A percentile compares a stretch with the other conserved stretches of the same genome.
Conservation (phyloP, 257 asterid genomes). For the Avicennia marina region DNA sequence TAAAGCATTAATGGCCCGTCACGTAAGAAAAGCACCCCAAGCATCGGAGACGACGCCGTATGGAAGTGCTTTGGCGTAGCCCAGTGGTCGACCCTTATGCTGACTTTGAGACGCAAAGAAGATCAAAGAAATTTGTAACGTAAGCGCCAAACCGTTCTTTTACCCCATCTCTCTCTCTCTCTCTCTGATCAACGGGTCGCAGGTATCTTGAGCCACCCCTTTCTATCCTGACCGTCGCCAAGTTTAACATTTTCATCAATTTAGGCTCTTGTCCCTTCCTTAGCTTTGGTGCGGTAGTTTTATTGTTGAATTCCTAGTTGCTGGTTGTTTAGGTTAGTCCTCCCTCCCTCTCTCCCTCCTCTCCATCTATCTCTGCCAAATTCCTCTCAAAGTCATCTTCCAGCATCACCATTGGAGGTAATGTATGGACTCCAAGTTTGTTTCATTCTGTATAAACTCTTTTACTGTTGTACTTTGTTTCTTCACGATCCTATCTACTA, state of each 20-base stretch:
- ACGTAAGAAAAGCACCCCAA: slow-evolving; percentile 4
- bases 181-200: slow-evolving; percentile 36
- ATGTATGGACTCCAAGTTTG: not conserved
- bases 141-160: slow-evolving; percentile 63
- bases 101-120: slow-evolving; percentile 75
- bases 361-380: slow-evolving; percentile 20
- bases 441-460: not conserved
- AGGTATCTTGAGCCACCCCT: slow-evolving; percentile 35
- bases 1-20: slow-evolving; percentile 9
- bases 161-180: slow-evolving; percentile 12
- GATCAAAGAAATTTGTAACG: slow-evolving; percentile 50
- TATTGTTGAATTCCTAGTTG: slow-evolving; percentile 72
- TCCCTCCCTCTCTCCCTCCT: slow-evolving; percentile 15
- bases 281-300: slow-evolving; percentile 32
- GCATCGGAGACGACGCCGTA: slow-evolving; percentile 39
- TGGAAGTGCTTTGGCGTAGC: slow-evolving; percentile 35
- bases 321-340: slow-evolving; percentile 81
- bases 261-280: slow-evolving; percentile 33
- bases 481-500: too few species aligned
- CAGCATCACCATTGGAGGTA: slow-evolving; percentile 29
- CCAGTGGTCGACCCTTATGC: slow-evolving; percentile 56
- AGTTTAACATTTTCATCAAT: slow-evolving; percentile 23
- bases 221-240: slow-evolving; percentile 29
- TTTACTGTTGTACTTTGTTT: too few species aligned
- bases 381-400: slow-evolving; percentile 9